Conservation (phyloP, 768 basidiomycete species). For the Trametes gibbosa region DNA sequence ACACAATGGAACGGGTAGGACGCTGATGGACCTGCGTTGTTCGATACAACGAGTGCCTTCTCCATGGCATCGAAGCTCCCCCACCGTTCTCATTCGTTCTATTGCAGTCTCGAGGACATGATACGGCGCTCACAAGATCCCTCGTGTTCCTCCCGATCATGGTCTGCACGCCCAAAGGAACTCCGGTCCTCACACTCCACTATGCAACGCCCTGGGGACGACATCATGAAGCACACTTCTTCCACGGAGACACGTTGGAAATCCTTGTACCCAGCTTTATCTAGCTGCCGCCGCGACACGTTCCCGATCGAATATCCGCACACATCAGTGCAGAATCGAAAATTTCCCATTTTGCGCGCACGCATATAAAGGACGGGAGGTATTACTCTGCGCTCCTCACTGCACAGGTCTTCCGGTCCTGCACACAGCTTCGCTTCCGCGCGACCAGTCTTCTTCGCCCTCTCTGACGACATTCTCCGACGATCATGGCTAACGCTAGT, state of each 20-base stretch:
- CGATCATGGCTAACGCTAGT: slow-evolving; percentile 42
- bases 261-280: slow-evolving; percentile 68
- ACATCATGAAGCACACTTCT: slow-evolving; percentile 64
- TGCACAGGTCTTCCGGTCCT: slow-evolving; percentile 19
- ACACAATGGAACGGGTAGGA: slow-evolving; percentile 20
- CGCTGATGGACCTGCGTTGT: slow-evolving; percentile 12
- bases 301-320: slow-evolving; percentile 63
- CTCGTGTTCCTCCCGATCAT: slow-evolving; percentile 70
- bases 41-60: slow-evolving; percentile 8
- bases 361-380: slow-evolving; percentile 49
- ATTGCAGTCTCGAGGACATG: slow-evolving; percentile 30
- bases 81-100: slow-evolving; percentile 22
- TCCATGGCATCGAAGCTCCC: slow-evolving; percentile 20
- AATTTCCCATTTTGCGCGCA: slow-evolving; percentile 38
- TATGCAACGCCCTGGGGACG: slow-evolving; percentile 49
- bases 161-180: slow-evolving; percentile 49
- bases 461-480: slow-evolving; percentile 27
- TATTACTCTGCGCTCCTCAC: slow-evolving; percentile 9
- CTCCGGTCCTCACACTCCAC: slow-evolving; percentile 69
- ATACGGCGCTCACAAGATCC: slow-evolving; percentile 46
- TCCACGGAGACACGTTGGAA: slow-evolving; percentile 60
- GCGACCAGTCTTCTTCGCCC: slow-evolving; percentile 19
- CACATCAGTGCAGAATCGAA: slow-evolving; percentile 50
- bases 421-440: slow-evolving; percentile 12
- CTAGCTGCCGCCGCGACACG: slow-evolving; percentile 75